phyloP scores from a whole-genome alignment of 2,329 filamentous ascomycete species.

The Aureobasidium musti region DNA sequence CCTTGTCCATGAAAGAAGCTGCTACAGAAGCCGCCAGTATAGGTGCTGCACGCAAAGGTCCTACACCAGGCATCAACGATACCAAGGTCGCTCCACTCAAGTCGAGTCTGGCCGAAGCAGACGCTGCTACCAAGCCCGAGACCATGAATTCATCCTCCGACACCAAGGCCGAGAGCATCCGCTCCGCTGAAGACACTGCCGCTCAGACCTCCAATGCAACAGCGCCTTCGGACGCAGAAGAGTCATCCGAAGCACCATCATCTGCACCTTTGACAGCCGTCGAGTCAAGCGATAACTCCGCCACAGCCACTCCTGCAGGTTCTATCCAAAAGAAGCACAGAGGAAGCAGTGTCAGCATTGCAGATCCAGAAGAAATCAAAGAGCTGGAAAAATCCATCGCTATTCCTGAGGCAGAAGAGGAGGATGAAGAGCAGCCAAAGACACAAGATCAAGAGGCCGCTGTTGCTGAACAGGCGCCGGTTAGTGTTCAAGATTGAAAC shows the following conservation, averaged over 20 bases:
- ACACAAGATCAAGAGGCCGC: slow-evolving; percentile 37
- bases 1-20: slow-evolving; percentile 32
- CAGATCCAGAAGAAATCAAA: slow-evolving; percentile 40
- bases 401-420: slow-evolving; percentile 37
- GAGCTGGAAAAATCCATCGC: slow-evolving; percentile 38
- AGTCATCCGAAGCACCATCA: slow-evolving; percentile 4
- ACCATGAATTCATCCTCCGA: slow-evolving; percentile 36
- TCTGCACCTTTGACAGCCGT: slow-evolving; percentile 17
- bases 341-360: slow-evolving; percentile 36
- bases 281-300: slow-evolving; percentile 10
- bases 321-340: slow-evolving; percentile 33
- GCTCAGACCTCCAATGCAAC: background rate
- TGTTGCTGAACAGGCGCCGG: slow-evolving; percentile 39
- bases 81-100: slow-evolving; percentile 30
- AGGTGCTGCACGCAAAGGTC: slow-evolving; percentile 28
- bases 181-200: slow-evolving; percentile 32
- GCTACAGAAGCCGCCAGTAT: slow-evolving; percentile 39
- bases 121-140: slow-evolving; percentile 34
- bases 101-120: slow-evolving; percentile 27
- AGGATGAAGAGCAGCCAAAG: slow-evolving; percentile 32
- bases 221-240: background rate
- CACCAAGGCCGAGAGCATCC: slow-evolving; percentile 37
- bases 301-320: slow-evolving; percentile 28
- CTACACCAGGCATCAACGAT: slow-evolving; percentile 25
- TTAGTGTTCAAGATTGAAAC: slow-evolving; percentile 44